Conservation (phyloP, 2,329 filamentous ascomycete species). For the Xylariaceae sp. region DNA sequence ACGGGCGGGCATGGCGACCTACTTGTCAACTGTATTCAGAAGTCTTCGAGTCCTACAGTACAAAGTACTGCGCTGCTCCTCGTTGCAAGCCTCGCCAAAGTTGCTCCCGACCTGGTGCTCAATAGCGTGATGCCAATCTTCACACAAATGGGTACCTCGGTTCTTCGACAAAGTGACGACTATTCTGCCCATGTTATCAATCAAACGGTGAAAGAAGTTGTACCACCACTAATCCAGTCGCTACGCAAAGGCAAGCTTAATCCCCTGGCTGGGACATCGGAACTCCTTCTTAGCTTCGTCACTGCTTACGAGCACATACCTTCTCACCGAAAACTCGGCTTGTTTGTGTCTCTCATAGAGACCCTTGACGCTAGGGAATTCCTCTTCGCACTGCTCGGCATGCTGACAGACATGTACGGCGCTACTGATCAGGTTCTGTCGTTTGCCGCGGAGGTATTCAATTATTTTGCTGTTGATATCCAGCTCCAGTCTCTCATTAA, state of each 20-base stretch:
- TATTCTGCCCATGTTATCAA: conserved; percentile 96
- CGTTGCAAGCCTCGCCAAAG: conserved; percentile 79
- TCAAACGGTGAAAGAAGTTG: conserved; percentile 88
- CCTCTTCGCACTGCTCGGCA: conserved; percentile 78
- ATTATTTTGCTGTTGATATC: conserved; percentile 66
- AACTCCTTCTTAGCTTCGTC: conserved; percentile 91
- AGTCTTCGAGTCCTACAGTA: conserved; percentile 85
- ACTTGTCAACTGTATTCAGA: conserved; percentile 89
- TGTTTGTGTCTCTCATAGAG: conserved; percentile 81
- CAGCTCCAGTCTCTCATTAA: conserved; percentile 76
- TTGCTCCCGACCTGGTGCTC: conserved; percentile 84
- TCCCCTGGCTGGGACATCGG: conserved; percentile 75
- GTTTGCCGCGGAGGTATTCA: conserved; percentile 73
- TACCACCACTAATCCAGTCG: conserved; percentile 84
- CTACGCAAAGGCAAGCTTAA: conserved; percentile 75
- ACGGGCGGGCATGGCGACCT: conserved; percentile 82
- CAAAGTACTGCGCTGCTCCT: conserved; percentile 88
- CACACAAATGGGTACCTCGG: conserved; percentile 92
- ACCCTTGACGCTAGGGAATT: conserved; percentile 85
- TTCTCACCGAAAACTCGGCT: conserved; percentile 70
- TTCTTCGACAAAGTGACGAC: conserved; percentile 88
- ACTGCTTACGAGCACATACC: conserved; percentile 96
- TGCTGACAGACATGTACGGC: conserved; percentile 86
- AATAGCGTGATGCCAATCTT: conserved; percentile 99
- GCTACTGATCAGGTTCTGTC: conserved; percentile 66